phyloP scores from a whole-genome alignment of 768 basidiomycete species.

The Phanerodontia chrysosporium region DNA sequence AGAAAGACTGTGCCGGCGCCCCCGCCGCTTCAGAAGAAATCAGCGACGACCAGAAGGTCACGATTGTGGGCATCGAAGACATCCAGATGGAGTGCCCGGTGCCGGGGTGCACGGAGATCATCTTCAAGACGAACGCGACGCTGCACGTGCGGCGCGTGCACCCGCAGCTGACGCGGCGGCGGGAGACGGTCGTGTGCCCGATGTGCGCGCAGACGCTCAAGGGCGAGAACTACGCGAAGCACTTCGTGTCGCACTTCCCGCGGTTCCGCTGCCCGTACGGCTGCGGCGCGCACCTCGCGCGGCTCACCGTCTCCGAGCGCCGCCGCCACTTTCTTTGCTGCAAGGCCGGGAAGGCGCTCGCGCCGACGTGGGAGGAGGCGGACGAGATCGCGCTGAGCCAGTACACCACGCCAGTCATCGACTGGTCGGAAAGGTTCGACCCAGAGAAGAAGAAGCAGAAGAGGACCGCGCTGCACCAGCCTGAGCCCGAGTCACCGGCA shows the following conservation, averaged over 20 bases:
- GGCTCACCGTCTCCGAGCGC: background rate
- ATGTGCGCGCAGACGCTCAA: background rate
- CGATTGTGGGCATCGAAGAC: background rate
- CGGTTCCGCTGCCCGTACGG: background rate
- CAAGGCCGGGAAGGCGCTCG: background rate
- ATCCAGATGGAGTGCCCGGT: background rate
- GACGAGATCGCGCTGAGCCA: too few relatives aligned
- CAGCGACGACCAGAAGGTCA: background rate
- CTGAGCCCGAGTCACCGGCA: too few relatives aligned
- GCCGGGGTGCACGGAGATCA: background rate
- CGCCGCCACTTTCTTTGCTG: background rate
- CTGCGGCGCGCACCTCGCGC: background rate
- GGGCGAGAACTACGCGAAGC: background rate
- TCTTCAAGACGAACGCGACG: background rate
- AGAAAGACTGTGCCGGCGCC: too few relatives aligned
- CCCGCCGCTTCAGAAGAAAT: too few relatives aligned
- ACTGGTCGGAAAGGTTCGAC: too few relatives aligned
- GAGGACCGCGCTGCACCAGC: too few relatives aligned
- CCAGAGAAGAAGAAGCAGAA: too few relatives aligned
- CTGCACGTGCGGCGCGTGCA: background rate
- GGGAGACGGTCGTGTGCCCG: background rate
- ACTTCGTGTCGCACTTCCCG: background rate
- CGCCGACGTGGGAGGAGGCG: background rate
- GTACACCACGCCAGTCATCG: too few relatives aligned
- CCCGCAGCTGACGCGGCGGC: background rate